Percentiles rank a stretch among this genome's conserved stretches.
These are phyloP conservation scores for Colletotrichum liaoningense DNA, from an alignment of 2,329 filamentous ascomycete genomes.

Conservation along the genomic window DNA sequence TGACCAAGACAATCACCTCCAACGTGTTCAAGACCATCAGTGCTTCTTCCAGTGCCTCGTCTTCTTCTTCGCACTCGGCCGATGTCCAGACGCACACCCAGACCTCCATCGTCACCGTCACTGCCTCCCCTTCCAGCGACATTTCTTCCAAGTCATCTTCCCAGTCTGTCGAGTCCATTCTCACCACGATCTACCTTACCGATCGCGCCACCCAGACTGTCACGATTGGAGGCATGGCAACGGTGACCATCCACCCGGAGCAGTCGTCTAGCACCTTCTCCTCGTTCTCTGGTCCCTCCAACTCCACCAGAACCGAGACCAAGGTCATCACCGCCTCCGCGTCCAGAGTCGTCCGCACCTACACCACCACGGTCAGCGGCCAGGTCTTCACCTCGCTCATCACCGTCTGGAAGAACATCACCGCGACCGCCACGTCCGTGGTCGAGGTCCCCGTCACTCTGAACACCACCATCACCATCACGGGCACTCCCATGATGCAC, in stretches of 20 bases:
- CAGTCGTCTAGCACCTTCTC: slow-evolving; percentile 18
- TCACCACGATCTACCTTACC: slow-evolving; percentile 30
- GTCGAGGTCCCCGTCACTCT: neutral
- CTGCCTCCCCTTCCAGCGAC: neutral
- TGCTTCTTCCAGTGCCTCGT: neutral
- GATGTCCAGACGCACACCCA: slow-evolving; percentile 1
- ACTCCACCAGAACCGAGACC: slow-evolving; percentile 38
- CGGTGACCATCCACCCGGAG: slow-evolving; percentile 19
- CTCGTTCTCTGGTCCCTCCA: slow-evolving; percentile 16
- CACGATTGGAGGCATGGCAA: slow-evolving; percentile 20
- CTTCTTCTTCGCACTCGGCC: neutral
- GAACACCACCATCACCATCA: slow-evolving; percentile 41
- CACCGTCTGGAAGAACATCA: slow-evolving; percentile 38
- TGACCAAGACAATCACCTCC: slow-evolving; percentile 21
- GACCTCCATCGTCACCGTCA: slow-evolving; percentile 1
- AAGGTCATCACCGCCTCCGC: slow-evolving; percentile 44
- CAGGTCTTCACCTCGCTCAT: slow-evolving; percentile 23
- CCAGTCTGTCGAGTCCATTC: slow-evolving; percentile 10
- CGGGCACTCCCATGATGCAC: slow-evolving; percentile 26
- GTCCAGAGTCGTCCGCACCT: slow-evolving; percentile 39
- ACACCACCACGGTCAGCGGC: slow-evolving; percentile 41
- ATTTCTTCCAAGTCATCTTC: neutral
- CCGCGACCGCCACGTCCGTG: slow-evolving; percentile 38
- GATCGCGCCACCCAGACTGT: slow-evolving; percentile 31
- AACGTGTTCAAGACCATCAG: slow-evolving; percentile 21